These are phyloP conservation scores for Lepidopterella palustris DNA, from an alignment of 495 filamentous ascomycete species.

Conservation along the genomic window DNA sequence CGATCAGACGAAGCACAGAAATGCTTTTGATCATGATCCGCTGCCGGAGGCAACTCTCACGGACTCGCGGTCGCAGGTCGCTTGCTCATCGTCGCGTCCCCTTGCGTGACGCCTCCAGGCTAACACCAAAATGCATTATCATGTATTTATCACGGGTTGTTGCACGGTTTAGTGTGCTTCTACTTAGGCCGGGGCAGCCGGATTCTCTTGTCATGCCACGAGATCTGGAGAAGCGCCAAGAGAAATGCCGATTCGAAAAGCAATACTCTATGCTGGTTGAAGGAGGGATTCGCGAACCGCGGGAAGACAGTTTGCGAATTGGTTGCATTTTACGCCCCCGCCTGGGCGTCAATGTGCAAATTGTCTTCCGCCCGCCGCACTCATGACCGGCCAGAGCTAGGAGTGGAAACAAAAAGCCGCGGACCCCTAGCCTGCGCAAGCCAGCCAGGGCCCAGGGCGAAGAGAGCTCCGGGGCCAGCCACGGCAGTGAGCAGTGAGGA, in stretches of 20 bases:
- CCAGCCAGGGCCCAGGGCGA: neutral
- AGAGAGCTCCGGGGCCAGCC: neutral
- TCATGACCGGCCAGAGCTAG: slow-evolving; percentile 4
- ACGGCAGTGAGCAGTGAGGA: neutral
- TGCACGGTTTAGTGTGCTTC: neutral
- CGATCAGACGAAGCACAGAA: slow-evolving; percentile 7
- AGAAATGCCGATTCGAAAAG: slow-evolving; percentile 22
- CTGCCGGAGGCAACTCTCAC: neutral
- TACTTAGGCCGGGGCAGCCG: neutral
- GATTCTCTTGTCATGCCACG: neutral
- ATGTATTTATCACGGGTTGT: neutral
- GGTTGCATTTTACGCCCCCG: slow-evolving; percentile 11
- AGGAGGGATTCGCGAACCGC: slow-evolving; percentile 7
- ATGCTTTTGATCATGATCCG: neutral
- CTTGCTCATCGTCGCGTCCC: neutral
- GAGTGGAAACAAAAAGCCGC: slow-evolving; percentile 19
- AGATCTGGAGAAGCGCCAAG: slow-evolving; percentile 11
- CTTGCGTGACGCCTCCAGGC: slow-evolving; percentile 6
- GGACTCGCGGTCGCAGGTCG: too few relatives aligned
- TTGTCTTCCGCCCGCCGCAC: slow-evolving; percentile 1
- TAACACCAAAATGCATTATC: slow-evolving; percentile 16
- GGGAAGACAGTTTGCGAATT: neutral
- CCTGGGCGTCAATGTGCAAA: slow-evolving; percentile 14
- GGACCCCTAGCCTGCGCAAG: slow-evolving; percentile 7
- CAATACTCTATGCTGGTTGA: slow-evolving; percentile 11